Conservation (phyloP, 2,329 filamentous ascomycete genomes). For the Diaporthe sp. region DNA sequence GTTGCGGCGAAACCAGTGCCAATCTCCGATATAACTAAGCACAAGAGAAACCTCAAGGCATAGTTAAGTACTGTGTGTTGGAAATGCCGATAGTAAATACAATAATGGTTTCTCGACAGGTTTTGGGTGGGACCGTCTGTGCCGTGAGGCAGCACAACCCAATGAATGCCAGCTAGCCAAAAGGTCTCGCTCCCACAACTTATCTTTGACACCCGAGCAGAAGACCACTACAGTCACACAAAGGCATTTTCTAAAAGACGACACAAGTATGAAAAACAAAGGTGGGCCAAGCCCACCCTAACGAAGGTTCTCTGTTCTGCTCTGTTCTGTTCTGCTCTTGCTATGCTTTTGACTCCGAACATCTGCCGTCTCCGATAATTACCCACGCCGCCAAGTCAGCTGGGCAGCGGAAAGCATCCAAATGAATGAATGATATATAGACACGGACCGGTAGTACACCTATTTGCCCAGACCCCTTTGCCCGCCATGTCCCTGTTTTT, state of each 20-base stretch:
- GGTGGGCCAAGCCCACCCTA: background rate
- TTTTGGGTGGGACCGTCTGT: background rate
- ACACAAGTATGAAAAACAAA: background rate
- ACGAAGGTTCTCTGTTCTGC: conserved; percentile 3
- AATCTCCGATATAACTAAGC: no score
- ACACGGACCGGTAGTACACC: conserved; percentile 31
- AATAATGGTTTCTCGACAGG: background rate
- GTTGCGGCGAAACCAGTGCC: no score
- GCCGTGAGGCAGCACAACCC: background rate
- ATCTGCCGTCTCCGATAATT: conserved; percentile 20
- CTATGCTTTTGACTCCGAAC: conserved; percentile 23
- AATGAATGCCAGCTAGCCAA: background rate
- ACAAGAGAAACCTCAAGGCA: background rate
- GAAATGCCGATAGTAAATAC: background rate
- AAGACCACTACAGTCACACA: background rate
- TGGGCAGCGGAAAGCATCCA: background rate
- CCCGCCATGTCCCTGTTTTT: conserved; percentile 15
- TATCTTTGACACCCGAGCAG: background rate
- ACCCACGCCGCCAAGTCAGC: conserved; percentile 6
- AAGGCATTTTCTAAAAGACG: background rate
- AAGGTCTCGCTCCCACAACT: background rate
- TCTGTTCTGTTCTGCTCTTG: conserved; percentile 25
- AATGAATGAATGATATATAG: conserved; percentile 39
- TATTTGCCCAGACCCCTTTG: conserved; percentile 15
- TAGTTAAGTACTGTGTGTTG: background rate